A percentile compares a stretch with the other conserved stretches of the same genome.
These are phyloP conservation scores for Golubevia sp. DNA, from an alignment of 1,284 basidiomycete genomes.

Conservation along the genomic window DNA sequence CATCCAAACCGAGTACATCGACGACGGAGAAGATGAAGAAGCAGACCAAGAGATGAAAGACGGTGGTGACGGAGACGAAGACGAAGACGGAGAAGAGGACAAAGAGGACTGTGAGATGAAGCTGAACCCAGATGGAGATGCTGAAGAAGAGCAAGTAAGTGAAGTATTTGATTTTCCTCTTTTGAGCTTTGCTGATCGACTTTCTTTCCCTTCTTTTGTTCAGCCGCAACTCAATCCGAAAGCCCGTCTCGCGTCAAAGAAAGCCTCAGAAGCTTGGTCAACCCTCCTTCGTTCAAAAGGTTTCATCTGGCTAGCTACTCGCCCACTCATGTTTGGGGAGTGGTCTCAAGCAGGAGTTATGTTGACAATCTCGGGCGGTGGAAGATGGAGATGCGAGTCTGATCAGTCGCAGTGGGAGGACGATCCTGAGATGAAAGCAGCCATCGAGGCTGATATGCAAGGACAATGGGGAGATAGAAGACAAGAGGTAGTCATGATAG, in stretches of 20 bases:
- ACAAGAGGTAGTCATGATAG: slow-evolving; percentile 53
- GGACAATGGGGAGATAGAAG: slow-evolving; percentile 41
- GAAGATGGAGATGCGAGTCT: slow-evolving; percentile 44
- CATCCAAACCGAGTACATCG: slow-evolving; percentile 36
- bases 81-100: neutral
- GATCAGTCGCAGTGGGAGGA: slow-evolving; percentile 35
- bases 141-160: slow-evolving; percentile 10
- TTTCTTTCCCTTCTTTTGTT: neutral
- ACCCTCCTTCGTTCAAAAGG: slow-evolving; percentile 26
- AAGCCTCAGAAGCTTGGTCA: slow-evolving; percentile 24
- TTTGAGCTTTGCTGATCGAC: too few species aligned
- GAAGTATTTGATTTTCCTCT: too few species aligned
- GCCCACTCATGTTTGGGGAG: slow-evolving; percentile 47
- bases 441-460: slow-evolving; percentile 39
- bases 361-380: slow-evolving; percentile 41
- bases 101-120: slow-evolving; percentile 9
- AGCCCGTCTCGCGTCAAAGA: slow-evolving; percentile 39
- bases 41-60: neutral
- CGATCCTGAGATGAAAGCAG: slow-evolving; percentile 27
- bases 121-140: slow-evolving; percentile 7
- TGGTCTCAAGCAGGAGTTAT: slow-evolving; percentile 55
- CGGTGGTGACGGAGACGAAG: slow-evolving; percentile 3
- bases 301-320: slow-evolving; percentile 30
- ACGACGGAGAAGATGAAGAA: slow-evolving; percentile 8
- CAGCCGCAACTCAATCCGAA: slow-evolving; percentile 46